phyloP scores from a whole-genome alignment of 2,329 filamentous ascomycete genomes.

The Conoideocrella luteorostrata region DNA sequence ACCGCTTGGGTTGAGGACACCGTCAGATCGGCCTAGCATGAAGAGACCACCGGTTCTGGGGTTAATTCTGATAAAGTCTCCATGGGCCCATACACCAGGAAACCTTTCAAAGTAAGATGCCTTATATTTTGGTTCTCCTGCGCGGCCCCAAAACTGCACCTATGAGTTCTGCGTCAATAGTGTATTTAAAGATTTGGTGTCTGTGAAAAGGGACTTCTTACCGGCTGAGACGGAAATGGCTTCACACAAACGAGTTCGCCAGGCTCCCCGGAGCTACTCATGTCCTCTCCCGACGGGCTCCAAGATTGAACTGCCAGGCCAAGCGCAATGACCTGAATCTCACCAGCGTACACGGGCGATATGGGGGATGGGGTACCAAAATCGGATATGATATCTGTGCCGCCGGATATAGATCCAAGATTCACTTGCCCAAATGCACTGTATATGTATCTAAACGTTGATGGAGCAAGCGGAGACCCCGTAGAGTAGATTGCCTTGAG shows the following conservation, averaged over 20 bases:
- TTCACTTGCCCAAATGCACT: neutral
- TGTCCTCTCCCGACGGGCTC: too few relatives aligned
- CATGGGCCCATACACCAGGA: neutral
- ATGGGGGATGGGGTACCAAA: neutral
- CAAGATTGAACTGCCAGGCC: neutral
- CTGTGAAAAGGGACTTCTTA: neutral
- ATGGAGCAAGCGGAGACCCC: neutral
- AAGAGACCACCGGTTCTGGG: neutral
- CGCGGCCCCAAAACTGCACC: neutral
- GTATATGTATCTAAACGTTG: neutral
- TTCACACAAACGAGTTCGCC: neutral
- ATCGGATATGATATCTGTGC: neutral
- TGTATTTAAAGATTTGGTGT: too few relatives aligned
- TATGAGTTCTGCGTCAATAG: too few relatives aligned
- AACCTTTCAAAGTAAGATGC: neutral
- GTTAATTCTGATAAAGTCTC: neutral
- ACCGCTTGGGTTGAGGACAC: neutral
- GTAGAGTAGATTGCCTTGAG: neutral
- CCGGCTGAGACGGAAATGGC: neutral
- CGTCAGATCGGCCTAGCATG: slow-evolving; percentile 1
- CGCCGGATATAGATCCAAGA: neutral
- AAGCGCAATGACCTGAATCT: neutral
- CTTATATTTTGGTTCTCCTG: too few relatives aligned
- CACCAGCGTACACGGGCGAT: neutral
- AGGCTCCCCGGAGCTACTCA: neutral